Conservation (phyloP, 2,329 filamentous ascomycete genomes). For the Alternaria hordeiaustralica region DNA sequence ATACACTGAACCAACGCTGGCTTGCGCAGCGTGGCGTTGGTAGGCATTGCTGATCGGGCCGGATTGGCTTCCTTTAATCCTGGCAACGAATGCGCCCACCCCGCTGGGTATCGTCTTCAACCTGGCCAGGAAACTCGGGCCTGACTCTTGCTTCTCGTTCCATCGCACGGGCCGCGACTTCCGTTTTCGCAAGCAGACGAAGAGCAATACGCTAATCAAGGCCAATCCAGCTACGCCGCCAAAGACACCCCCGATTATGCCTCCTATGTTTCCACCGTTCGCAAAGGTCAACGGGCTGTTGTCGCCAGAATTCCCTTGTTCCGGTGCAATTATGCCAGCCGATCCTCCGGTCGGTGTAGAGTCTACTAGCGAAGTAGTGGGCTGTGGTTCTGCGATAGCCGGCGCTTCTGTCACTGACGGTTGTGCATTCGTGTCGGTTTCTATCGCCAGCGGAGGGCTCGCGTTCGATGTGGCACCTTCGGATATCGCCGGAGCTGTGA, state of each 20-base stretch:
- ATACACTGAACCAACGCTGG: conserved; percentile 43
- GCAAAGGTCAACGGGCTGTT: conserved; percentile 28
- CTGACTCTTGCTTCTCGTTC: conserved; percentile 24
- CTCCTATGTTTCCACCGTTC: conserved; percentile 33
- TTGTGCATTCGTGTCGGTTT: conserved; percentile 17
- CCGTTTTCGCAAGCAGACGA: conserved; percentile 43
- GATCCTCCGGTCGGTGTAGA: conserved; percentile 29
- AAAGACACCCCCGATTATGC: conserved; percentile 45
- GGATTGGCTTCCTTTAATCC: conserved; percentile 37
- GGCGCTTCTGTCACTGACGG: conserved; percentile 16
- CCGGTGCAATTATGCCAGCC: conserved; percentile 39
- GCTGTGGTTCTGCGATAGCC: conserved; percentile 17
- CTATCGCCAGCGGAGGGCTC: conserved; percentile 17
- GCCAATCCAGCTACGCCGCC: conserved; percentile 44
- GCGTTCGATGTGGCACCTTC: conserved; percentile 18
- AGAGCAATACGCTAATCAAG: conserved; percentile 39
- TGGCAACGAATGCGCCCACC: conserved; percentile 32
- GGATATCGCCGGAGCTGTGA: conserved; percentile 20
- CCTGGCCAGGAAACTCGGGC: conserved; percentile 23
- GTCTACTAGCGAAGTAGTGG: conserved; percentile 22
- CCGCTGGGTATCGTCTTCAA: conserved; percentile 29
- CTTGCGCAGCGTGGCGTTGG: conserved; percentile 35
- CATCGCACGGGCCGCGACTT: conserved; percentile 29
- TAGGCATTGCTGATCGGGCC: conserved; percentile 37
- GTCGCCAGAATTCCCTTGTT: conserved; percentile 20